Base-by-base conservation (phyloP, 2,329 filamentous ascomycete genomes). In the Colletotrichum sublineola region DNA sequence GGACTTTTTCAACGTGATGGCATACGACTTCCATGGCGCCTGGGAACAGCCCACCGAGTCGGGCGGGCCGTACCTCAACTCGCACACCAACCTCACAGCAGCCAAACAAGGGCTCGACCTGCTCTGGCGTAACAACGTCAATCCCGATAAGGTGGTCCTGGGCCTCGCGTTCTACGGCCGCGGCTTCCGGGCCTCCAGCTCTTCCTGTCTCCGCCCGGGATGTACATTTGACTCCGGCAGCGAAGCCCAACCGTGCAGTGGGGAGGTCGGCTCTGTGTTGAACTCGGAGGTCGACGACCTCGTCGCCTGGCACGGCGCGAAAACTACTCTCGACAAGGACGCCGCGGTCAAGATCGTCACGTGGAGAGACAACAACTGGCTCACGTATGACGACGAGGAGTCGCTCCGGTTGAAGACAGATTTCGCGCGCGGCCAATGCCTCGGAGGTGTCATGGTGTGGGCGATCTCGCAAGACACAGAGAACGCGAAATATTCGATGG, bases 111-210 rank as follows among this genome's bases (percentile, higher is more conserved):
- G 77, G 0, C 67, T 87, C 0, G 81, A 87, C 2, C 81, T 88
- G 0, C 76, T 89, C 4, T 88, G 86, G 85, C 79, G 84, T 3
- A 83, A 81, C 40, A 74, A 82, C 38, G 78, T 89, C 31, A 67
- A 79, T 1, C 81, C 85, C 0, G 55, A 70, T 0, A 83, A 85
- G 53, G 78, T 89, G 11, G 77, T 77, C 8, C 66, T 89, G 4
- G 86, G 86, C 1, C 36, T 83, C 1, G 83, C 78, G 0, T 87
- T 84, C 63, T 87, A 88, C 68, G 83, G 82, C 18, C 52, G 0
- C 74, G 78, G 69, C 67, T 7, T 44, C 67, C 5, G 4, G 4
- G 50, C 50, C 50, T 53, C 50, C 50, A 31, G 14, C 29, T 18
- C 50, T 14, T 53, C 50, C 24, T 53, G 50, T 20, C 50, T 53